These are phyloP conservation scores for Ophiocordyceps polyrhachis-furcata DNA, from an alignment of 2,329 filamentous ascomycete genomes.

Conservation along the genomic window DNA sequence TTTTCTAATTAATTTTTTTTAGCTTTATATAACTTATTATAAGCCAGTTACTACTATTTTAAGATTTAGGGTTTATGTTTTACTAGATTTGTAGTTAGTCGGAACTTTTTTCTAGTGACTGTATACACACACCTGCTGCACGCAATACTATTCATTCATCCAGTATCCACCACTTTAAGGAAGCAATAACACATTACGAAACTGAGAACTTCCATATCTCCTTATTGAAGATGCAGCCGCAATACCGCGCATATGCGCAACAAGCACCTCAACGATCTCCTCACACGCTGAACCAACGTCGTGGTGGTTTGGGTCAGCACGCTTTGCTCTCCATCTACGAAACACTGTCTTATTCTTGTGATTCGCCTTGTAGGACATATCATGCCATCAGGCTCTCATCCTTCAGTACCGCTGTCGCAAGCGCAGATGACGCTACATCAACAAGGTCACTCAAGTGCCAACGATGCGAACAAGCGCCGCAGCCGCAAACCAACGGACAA, in stretches of 20 bases:
- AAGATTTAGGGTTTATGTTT: no score
- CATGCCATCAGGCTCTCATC: constrained; percentile 35
- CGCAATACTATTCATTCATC: no score
- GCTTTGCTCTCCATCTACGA: neutral
- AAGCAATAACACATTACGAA: no score
- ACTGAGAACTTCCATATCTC: no score
- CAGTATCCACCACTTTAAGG: no score
- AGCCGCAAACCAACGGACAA: constrained; percentile 87
- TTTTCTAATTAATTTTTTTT: no score
- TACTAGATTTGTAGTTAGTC: no score
- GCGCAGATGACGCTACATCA: constrained; percentile 34
- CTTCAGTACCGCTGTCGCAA: constrained; percentile 30
- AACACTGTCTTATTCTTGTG: constrained; percentile 1
- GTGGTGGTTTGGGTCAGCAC: constrained; percentile 32
- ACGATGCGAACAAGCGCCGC: constrained; percentile 56
- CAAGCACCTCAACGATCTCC: constrained; percentile 30
- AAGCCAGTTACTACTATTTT: no score
- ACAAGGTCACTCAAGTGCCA: constrained; percentile 31
- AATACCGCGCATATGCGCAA: constrained; percentile 32
- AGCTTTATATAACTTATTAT: no score
- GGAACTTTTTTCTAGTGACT: no score
- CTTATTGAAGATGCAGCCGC: constrained; percentile 17
- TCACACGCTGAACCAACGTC: constrained; percentile 27
- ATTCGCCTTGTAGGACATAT: constrained; percentile 25
- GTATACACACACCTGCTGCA: no score